Percentiles rank a stretch among this genome's conserved stretches.
Evolutionary conservation across 495 filamentous ascomycete species (phyloP).

Genomic region (Pseudoneurospora amorphoporcata): DNA sequence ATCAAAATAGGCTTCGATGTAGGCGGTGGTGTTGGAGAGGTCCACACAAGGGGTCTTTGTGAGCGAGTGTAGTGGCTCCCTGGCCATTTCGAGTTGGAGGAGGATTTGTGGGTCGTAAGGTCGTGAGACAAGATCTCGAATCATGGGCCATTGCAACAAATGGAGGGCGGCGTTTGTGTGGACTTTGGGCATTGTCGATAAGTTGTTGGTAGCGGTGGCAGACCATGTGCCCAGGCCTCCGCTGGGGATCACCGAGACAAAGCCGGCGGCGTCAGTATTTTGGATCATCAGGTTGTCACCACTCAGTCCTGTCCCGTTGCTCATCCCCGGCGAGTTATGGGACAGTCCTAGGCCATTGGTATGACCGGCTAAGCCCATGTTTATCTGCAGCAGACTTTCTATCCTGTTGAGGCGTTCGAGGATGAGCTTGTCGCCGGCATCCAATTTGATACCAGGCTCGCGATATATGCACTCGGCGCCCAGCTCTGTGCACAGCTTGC

Average conservation of each 20-base stretch:
- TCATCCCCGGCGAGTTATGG: slow-evolving; percentile 57
- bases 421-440: slow-evolving; percentile 77
- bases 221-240: slow-evolving; percentile 67
- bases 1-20: slow-evolving; percentile 68
- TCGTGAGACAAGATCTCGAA: slow-evolving; percentile 62
- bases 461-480: slow-evolving; percentile 76
- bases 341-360: slow-evolving; percentile 31
- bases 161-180: slow-evolving; percentile 73
- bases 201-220: slow-evolving; percentile 50
- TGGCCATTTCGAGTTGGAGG: slow-evolving; percentile 70
- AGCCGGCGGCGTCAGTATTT: slow-evolving; percentile 22
- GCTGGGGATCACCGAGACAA: slow-evolving; percentile 49
- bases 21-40: slow-evolving; percentile 60
- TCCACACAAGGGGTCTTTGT: slow-evolving; percentile 54
- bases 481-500: slow-evolving; percentile 70
- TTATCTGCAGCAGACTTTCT: slow-evolving; percentile 65
- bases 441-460: slow-evolving; percentile 78
- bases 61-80: slow-evolving; percentile 58
- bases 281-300: slow-evolving; percentile 50
- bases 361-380: slow-evolving; percentile 36
- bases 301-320: slow-evolving; percentile 56
- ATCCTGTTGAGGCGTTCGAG: slow-evolving; percentile 66
- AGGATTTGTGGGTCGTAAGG: slow-evolving; percentile 71
- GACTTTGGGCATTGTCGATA: slow-evolving; percentile 74
- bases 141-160: slow-evolving; percentile 70